Percentiles rank a stretch among this genome's conserved stretches.
phyloP scores from a whole-genome alignment of 306 rosid species.

The Cicer pinnatifidum region DNA sequence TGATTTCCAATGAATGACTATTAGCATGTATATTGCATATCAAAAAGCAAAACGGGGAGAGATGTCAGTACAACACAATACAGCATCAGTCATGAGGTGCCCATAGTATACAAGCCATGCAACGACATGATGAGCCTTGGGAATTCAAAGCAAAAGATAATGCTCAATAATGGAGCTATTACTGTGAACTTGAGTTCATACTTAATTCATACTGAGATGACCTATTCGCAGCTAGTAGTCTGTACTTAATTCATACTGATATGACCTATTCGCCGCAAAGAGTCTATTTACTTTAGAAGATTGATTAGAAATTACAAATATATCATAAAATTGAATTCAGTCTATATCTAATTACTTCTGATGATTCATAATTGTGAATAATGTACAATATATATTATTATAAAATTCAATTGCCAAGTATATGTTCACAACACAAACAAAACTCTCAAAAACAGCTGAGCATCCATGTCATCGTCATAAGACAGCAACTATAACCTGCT shows the following conservation, averaged over 20 bases:
- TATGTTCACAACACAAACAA: slow-evolving; percentile 15
- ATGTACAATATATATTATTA: not conserved
- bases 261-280: not conserved
- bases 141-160: slow-evolving; percentile 5
- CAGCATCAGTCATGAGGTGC: not conserved
- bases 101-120: slow-evolving; percentile 5
- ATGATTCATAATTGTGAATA: not conserved
- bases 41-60: slow-evolving; percentile 1
- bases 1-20: not conserved
- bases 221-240: too few relatives aligned
- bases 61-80: not conserved
- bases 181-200: not conserved
- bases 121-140: not conserved
- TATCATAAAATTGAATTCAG: not conserved
- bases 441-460: slow-evolving; percentile 30
- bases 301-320: slow-evolving; percentile 3
- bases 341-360: not conserved
- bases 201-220: not conserved
- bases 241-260: not conserved
- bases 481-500: slow-evolving; percentile 70
- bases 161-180: not conserved
- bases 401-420: slow-evolving; percentile 6
- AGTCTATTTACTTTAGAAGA: not conserved
- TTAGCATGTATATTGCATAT: slow-evolving; percentile 2
- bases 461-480: not conserved